Evolutionary conservation across 2,329 filamentous ascomycete species (phyloP).

Genomic region (Ophiostoma sp.): DNA sequence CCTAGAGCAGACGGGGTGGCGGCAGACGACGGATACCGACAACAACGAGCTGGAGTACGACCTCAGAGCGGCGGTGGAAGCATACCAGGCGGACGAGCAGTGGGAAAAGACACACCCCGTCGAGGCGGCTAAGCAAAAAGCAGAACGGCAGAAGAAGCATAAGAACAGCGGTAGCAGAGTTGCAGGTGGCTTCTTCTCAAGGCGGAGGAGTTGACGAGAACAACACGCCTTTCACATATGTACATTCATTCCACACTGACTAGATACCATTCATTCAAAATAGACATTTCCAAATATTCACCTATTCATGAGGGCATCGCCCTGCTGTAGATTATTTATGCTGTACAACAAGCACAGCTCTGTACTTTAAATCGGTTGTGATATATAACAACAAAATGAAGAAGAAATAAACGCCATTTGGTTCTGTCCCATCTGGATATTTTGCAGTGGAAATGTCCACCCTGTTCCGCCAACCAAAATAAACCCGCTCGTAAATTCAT

Average conservation of each 20-base stretch:
- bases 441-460: neutral
- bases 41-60: constrained; percentile 60
- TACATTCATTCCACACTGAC: neutral
- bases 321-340: neutral
- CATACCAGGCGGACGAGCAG: constrained; percentile 68
- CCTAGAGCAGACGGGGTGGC: constrained; percentile 49
- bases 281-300: neutral
- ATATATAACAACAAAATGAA: constrained; percentile 1
- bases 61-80: constrained; percentile 61
- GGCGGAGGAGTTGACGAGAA: neutral
- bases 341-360: neutral
- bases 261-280: neutral
- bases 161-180: constrained; percentile 22
- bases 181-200: constrained; percentile 6
- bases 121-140: constrained; percentile 34
- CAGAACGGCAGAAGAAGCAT: constrained; percentile 25
- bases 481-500: neutral
- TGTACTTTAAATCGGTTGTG: neutral
- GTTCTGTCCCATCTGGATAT: constrained; percentile 11
- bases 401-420: neutral
- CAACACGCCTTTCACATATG: neutral
- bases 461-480: neutral
- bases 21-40: neutral
- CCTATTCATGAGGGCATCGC: neutral
- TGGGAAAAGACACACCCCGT: constrained; percentile 73